Evolutionary conservation across 83 land plant species (phyloP), one percentile per base, ranked within the genome.

Genomic region (Thuja plicata): DNA sequence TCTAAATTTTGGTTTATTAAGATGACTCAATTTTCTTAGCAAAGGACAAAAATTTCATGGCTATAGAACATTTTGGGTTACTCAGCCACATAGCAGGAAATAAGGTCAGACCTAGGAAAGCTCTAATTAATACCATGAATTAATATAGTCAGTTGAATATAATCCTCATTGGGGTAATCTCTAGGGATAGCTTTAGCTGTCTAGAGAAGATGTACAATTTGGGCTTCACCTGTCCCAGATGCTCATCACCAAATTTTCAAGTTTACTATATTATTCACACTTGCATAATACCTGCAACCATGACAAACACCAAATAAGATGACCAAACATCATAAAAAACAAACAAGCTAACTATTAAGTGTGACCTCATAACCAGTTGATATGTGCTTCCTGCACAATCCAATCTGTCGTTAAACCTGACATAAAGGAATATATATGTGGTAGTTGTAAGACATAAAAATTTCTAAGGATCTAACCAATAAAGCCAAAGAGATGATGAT

Each of bases 161-260:
- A 96, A 88, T 96, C 99, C 66, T 97, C 96, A 87, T 95, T 76
- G 24, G 99, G 99, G 86, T 97, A 97, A 83, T 97, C 99, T 77
- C 88, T 93, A 52, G 98, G 90, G n/a, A 97, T 96, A 37, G 98
- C 97, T 60, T 96, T 96, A 50, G 99, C 98, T 30, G 97, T 97
- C 71, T 97, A 98, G 57, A 97, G 46, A 88, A 97, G 91, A 87
- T 96, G 99, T 92, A 96, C 97, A 55, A 97, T 97, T 89, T 97
- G 99, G 62, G 98, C 98, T 88, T 96, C 98, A 81, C 96, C 99
- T 62, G 96, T 97, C 97, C 99, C 99, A 97, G 62, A 97, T 95
- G 91, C 97, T 92, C 99, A 96, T 96, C 89, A 91, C 92, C 35
- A 90, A 90, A 73, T 92, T 94, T 89, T 96, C 87, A 77, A 97